A percentile compares a stretch with the other conserved stretches of the same genome.
Evolutionary conservation across 1,284 basidiomycete genomes (phyloP).

Genomic region (Leccinum variabile): DNA sequence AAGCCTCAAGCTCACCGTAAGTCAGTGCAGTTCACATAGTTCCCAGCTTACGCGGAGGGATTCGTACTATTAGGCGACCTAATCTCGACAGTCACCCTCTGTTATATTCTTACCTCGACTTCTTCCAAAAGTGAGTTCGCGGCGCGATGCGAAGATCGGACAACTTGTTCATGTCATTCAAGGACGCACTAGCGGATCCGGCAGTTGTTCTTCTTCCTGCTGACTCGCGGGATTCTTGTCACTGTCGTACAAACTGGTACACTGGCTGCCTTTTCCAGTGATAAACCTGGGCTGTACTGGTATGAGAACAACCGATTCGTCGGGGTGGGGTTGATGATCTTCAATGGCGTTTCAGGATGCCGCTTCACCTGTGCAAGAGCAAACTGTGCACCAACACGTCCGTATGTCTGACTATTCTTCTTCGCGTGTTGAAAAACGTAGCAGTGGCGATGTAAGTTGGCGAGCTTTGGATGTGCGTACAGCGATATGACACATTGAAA

Average conservation of each 20-base stretch:
- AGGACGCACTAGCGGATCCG: constrained; percentile 12
- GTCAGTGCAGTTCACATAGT: not conserved
- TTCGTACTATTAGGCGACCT: constrained; percentile 8
- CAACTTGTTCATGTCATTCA: not conserved
- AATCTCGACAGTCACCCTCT: constrained; percentile 13
- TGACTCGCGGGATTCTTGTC: constrained; percentile 20
- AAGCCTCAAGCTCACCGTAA: not conserved
- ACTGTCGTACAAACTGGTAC: constrained; percentile 10
- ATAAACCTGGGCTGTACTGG: constrained; percentile 10
- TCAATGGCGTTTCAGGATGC: constrained; percentile 5
- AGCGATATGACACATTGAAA: not conserved
- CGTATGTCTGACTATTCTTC: constrained; percentile 2
- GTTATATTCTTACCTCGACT: constrained; percentile 16
- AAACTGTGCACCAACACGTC: constrained; percentile 13
- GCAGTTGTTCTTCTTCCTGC: constrained; percentile 12
- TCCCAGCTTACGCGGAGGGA: constrained; percentile 4
- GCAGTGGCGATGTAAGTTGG: constrained; percentile 12
- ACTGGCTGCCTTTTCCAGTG: not conserved
- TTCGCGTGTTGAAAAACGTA: not conserved
- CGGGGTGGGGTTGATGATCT: not conserved
- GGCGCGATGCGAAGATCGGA: not conserved
- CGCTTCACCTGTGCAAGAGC: constrained; percentile 16
- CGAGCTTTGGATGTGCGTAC: not conserved
- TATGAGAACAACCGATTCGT: not conserved
- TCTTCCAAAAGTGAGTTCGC: constrained; percentile 6